Base-by-base conservation (phyloP, 345 rosid genomes). In the Leavenworthia alabamica region DNA sequence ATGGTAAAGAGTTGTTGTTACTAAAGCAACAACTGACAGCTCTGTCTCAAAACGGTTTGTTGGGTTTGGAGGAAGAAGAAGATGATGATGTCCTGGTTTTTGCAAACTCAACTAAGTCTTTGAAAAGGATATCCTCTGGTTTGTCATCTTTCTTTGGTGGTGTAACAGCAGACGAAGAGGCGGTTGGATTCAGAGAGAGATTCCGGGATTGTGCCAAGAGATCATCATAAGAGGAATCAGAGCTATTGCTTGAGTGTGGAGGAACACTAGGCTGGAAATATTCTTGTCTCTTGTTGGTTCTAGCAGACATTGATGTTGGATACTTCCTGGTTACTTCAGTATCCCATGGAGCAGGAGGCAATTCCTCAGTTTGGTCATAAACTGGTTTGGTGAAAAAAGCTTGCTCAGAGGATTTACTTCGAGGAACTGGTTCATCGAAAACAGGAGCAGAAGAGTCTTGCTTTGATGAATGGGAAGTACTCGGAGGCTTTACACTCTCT, bases 41-140 rank as follows among this genome's bases (percentile, higher is more conserved):
- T 2, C 42, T 15, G 64, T 23, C 64, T 90, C 79, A 89, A 57
- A 79, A 81, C 22, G 22, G 22, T 20, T 20, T 20, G 22, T 27
- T 80, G 61, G 90, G 80, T 61, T 86, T 93, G 48, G 76, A 58
- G 65, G 90, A n/a, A n/a, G n/a, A n/a, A n/a, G n/a, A n/a, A n/a
- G n/a, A n/a, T n/a, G n/a, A 82, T 7, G 96, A 33, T 20, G 49
- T 74, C 80, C 89, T 93, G 74, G 92, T 75, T 79, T 79, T 93
- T 0, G 96, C 89, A 70, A 89, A 86, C 68, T 89, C 99, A 36
- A 93, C 76, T 42, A 93, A 79, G 74, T 89, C 99, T 74, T 87
- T 83, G 80, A 93, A 89, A 55, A 93, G 89, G 39, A 74, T 86
- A 68, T 86, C 97, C 71, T 93, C 97, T 26, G 85, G 86, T 72